Evolutionary conservation across 1,284 basidiomycete genomes (phyloP).

Genomic region (Trichosporon faecale): DNA sequence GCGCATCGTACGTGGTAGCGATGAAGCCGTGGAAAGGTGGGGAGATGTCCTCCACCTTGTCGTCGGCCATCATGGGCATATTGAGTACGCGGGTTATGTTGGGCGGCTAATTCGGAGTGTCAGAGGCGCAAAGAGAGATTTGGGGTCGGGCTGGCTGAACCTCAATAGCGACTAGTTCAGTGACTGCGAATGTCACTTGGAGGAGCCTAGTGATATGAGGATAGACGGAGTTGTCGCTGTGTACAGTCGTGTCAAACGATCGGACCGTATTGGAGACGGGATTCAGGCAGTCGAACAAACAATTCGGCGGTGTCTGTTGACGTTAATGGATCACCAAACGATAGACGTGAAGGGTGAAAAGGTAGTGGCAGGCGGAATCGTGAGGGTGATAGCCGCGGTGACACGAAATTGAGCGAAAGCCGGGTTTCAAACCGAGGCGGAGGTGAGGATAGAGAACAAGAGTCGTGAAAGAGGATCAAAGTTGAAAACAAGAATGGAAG

Average conservation of each 20-base stretch:
- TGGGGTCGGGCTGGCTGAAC: constrained; percentile 1
- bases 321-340: not conserved
- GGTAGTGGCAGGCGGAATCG: not conserved
- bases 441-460: not conserved
- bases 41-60: constrained; percentile 26
- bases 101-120: constrained; percentile 5
- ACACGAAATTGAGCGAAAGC: not conserved
- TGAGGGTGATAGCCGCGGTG: not conserved
- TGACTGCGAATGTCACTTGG: not conserved
- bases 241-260: not conserved
- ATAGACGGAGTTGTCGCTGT: not conserved
- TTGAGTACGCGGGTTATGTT: constrained; percentile 12
- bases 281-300: not conserved
- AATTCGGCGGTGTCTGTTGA: not conserved
- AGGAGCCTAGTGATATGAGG: not conserved
- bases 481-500: not conserved
- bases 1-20: constrained; percentile 89
- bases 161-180: not conserved
- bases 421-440: not conserved
- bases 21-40: constrained; percentile 90
- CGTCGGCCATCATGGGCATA: constrained; percentile 23
- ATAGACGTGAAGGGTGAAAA: not conserved
- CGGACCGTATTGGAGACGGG: not conserved
- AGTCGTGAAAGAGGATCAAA: not conserved
- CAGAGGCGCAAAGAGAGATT: not conserved